Conservation (phyloP, 768 basidiomycete species). For the Russula griseocarnosa region DNA sequence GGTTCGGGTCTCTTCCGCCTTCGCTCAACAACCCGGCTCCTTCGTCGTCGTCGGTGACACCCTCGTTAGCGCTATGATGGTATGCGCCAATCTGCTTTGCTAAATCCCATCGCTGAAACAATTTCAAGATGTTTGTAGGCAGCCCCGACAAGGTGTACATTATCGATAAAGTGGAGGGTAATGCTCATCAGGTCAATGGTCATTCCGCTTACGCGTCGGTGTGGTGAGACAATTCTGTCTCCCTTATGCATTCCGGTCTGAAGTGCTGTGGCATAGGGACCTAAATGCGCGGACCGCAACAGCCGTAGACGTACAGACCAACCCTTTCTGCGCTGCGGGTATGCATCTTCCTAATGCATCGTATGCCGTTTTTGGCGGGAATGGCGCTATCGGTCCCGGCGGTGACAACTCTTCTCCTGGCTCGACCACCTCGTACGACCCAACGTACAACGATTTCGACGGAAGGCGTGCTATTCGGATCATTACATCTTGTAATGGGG, state of each 20-base stretch:
- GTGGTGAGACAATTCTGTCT: slow-evolving; percentile 43
- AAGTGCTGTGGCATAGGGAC: slow-evolving; percentile 48
- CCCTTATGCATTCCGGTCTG: not conserved
- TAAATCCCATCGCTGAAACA: not conserved
- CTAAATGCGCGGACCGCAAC: slow-evolving; percentile 52
- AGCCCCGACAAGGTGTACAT: slow-evolving; percentile 81
- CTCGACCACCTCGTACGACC: slow-evolving; percentile 50
- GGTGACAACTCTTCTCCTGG: slow-evolving; percentile 50
- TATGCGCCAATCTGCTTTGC: not conserved
- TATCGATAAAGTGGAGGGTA: slow-evolving; percentile 83
- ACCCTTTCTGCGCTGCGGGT: slow-evolving; percentile 77
- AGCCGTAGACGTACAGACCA: slow-evolving; percentile 70
- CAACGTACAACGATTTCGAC: slow-evolving; percentile 73
- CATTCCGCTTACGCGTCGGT: slow-evolving; percentile 75
- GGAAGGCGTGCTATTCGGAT: slow-evolving; percentile 77
- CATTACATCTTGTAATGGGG: slow-evolving; percentile 65
- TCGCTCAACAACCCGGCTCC: slow-evolving; percentile 9
- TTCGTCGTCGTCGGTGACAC: slow-evolving; percentile 5
- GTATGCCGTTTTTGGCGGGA: slow-evolving; percentile 71
- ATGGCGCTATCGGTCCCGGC: slow-evolving; percentile 68
- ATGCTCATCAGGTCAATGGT: slow-evolving; percentile 56
- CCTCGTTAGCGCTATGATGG: slow-evolving; percentile 16
- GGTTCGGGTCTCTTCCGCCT: not conserved
- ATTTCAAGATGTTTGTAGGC: slow-evolving; percentile 70
- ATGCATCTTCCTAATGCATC: slow-evolving; percentile 80